Base-by-base conservation (phyloP, 2,329 filamentous ascomycete genomes). In the Penicillium crustosum region DNA sequence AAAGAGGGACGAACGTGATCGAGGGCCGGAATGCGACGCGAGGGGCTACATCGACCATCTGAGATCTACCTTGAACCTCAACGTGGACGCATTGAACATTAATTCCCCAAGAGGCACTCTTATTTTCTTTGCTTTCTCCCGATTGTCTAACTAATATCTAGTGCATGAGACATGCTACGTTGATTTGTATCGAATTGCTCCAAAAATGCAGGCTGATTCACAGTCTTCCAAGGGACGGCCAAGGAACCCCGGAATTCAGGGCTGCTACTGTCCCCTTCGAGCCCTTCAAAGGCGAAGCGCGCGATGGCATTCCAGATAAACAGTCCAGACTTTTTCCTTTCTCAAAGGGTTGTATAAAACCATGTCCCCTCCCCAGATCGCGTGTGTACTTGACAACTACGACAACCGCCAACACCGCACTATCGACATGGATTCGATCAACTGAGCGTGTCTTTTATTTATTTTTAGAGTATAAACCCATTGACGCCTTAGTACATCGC, bases 181-280 rank as follows among this genome's bases (percentile, higher is more conserved):
- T 31, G 2, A 27, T 5, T 2, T 4, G 13, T 7, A 35, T 12
- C 25, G 13, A 44, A 23, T 33, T n/a, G 12, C n/a, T n/a, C 13
- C 13, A 17, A 41, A 23, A 23, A 29, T 27, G 21, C 8, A 49
- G 12, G 9, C 13, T 27, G 3, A 29, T 29, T 23, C 19, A 45
- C 2, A 27, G 19, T 5, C 38, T 21, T 27, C 29, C 13, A 33
- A 53, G 35, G 23, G 21, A 36, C 35, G n/a, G 55, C 55, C 42
- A 57, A 57, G 55, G 36, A 48, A 44, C 15, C 36, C 35, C 35
- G 57, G 57, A 59, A 59, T 59, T 56, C 57, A 42, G 53, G 57
- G 53, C 57, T 50, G 29, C 56, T 58, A 55, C 56, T 41, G 52
- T 50, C 41, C 52, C 53, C 36, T 49, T 38, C 9, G 19, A 47